These are phyloP conservation scores for Sutorius eximius DNA, from an alignment of 1,284 basidiomycete genomes.

Conservation along the genomic window DNA sequence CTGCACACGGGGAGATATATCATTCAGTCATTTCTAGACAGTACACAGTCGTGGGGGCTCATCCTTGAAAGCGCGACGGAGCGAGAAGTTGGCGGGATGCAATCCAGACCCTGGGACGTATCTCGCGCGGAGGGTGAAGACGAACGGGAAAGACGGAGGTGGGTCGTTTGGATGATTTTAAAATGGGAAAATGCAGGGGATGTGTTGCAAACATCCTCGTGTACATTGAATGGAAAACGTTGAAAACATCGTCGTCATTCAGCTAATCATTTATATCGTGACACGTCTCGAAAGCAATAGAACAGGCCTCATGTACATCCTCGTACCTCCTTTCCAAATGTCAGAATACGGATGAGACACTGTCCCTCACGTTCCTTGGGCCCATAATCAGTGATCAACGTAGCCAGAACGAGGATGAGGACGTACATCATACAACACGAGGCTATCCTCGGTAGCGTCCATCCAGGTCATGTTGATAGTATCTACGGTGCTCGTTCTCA, in stretches of 20 bases:
- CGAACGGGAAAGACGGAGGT: conserved; percentile 61
- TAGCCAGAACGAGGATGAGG: background rate
- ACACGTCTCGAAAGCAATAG: background rate
- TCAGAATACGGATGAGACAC: conserved; percentile 35
- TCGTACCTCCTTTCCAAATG: conserved; percentile 33
- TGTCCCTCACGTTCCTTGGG: conserved; percentile 35
- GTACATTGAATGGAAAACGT: background rate
- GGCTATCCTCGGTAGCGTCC: conserved; percentile 34
- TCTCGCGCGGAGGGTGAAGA: conserved; percentile 52
- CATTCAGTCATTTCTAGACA: conserved; percentile 56
- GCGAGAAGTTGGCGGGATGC: conserved; percentile 42
- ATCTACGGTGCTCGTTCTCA: conserved; percentile 36
- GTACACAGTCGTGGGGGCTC: conserved; percentile 39
- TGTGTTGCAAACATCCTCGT: conserved; percentile 4
- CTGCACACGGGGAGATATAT: conserved; percentile 74
- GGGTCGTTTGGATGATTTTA: conserved; percentile 67
- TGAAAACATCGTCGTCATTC: background rate
- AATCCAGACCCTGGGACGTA: conserved; percentile 52
- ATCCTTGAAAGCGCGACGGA: conserved; percentile 50
- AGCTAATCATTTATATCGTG: background rate
- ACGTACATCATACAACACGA: conserved; percentile 35
- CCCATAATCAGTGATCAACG: conserved; percentile 4
- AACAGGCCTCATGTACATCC: conserved; percentile 10
- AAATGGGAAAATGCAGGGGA: conserved; percentile 43
- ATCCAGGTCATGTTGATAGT: conserved; percentile 34